These are phyloP conservation scores for Lithospermum erythrorhizon DNA, from an alignment of 257 asterid species.

Conservation along the genomic window DNA sequence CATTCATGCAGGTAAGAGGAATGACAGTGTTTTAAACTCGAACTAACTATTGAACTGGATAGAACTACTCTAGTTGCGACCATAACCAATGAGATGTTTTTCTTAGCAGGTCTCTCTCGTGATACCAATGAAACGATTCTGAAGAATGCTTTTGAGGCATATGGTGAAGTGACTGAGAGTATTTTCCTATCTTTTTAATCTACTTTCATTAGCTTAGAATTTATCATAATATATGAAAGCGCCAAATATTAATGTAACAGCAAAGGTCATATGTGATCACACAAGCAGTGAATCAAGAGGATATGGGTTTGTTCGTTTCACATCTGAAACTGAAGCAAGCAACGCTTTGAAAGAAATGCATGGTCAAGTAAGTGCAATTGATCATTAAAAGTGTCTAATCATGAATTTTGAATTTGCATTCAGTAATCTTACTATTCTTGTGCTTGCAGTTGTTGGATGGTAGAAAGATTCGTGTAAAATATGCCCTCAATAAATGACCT, in stretches of 20 bases:
- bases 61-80: background rate
- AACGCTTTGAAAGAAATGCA: constrained; percentile 65
- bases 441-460: background rate
- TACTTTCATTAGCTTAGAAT: background rate
- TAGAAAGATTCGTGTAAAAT: background rate
- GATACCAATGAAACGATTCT: constrained; percentile 66
- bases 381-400: background rate
- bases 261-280: constrained; percentile 66
- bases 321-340: constrained; percentile 38
- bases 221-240: background rate
- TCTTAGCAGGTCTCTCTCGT: constrained; percentile 53
- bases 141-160: constrained; percentile 46
- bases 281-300: constrained; percentile 68
- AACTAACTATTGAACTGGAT: no score
- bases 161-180: constrained; percentile 66
- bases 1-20: no score
- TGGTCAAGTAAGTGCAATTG: background rate
- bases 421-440: background rate
- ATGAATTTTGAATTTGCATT: background rate
- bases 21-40: no score
- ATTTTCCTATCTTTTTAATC: background rate
- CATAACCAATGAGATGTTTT: background rate
- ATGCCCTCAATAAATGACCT: background rate
- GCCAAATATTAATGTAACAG: constrained; percentile 23
- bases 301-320: constrained; percentile 57